These are phyloP conservation scores for Penicillium sp. DNA, from an alignment of 2,329 filamentous ascomycete genomes.

Conservation along the genomic window DNA sequence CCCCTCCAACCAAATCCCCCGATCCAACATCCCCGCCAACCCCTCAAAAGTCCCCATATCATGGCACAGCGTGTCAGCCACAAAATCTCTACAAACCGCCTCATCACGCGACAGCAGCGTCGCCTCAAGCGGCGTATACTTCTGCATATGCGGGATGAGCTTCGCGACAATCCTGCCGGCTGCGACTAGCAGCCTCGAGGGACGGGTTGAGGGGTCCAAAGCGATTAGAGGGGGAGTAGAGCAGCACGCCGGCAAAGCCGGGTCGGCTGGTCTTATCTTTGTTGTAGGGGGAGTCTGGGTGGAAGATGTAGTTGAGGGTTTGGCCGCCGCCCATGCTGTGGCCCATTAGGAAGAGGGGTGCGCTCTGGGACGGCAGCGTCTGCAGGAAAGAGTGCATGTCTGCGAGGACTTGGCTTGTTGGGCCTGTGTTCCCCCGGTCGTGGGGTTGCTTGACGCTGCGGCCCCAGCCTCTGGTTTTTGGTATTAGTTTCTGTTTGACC, in stretches of 20 bases:
- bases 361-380: constrained; percentile 50
- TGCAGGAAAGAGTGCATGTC: constrained; percentile 76
- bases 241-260: constrained; percentile 67
- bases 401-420: constrained; percentile 66
- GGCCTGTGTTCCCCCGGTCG: constrained; percentile 68
- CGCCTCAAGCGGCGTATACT: constrained; percentile 62
- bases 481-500: background rate
- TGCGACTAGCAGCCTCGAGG: constrained; percentile 59
- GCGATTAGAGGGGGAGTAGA: constrained; percentile 77
- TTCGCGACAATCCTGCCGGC: constrained; percentile 64
- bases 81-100: constrained; percentile 55
- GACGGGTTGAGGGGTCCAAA: constrained; percentile 63
- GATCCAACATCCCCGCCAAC: constrained; percentile 70
- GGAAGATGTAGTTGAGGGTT: constrained; percentile 58
- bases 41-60: constrained; percentile 83
- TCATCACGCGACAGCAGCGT: constrained; percentile 65
- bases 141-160: constrained; percentile 64
- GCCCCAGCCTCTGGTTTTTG: constrained; percentile 66
- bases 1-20: constrained; percentile 59
- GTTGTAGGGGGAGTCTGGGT: constrained; percentile 33
- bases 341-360: constrained; percentile 72
- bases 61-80: constrained; percentile 69
- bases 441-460: constrained; percentile 60
- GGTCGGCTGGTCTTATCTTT: constrained; percentile 50
- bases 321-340: constrained; percentile 89